Evolutionary conservation across 331 rosid species (phyloP).

Genomic region (Ulmus americana): DNA sequence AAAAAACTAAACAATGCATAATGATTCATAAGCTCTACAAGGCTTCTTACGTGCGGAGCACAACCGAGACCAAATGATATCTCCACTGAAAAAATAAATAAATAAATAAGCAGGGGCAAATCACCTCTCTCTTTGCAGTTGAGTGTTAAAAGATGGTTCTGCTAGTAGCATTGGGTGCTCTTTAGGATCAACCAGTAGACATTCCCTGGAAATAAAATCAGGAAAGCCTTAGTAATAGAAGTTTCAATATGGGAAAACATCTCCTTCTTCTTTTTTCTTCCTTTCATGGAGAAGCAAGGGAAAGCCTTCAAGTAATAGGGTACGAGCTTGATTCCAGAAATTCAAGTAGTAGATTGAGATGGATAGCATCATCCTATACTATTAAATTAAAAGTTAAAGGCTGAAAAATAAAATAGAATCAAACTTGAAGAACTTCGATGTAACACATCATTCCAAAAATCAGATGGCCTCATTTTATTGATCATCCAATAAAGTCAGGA

Average conservation of each 20-base stretch:
- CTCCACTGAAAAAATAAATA: neutral
- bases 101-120: constrained; percentile 11
- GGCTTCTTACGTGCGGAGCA: neutral
- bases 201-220: constrained; percentile 52
- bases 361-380: neutral
- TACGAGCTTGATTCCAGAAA: too few species aligned
- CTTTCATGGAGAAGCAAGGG: neutral
- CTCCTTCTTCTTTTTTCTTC: neutral
- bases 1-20: neutral
- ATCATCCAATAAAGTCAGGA: neutral
- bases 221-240: constrained; percentile 8
- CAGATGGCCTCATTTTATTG: neutral
- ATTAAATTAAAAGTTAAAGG: neutral
- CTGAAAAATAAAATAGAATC: neutral
- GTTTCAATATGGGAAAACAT: neutral
- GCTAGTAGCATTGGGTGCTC: constrained; percentile 99
- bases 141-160: constrained; percentile 83
- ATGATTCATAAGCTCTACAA: neutral
- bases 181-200: constrained; percentile 81
- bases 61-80: neutral
- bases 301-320: neutral
- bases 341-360: neutral
- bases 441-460: neutral
- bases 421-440: neutral
- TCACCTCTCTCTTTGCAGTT: constrained; percentile 91